Conservation (phyloP, 2,329 filamentous ascomycete species). For the Dactylellina cionopaga region DNA sequence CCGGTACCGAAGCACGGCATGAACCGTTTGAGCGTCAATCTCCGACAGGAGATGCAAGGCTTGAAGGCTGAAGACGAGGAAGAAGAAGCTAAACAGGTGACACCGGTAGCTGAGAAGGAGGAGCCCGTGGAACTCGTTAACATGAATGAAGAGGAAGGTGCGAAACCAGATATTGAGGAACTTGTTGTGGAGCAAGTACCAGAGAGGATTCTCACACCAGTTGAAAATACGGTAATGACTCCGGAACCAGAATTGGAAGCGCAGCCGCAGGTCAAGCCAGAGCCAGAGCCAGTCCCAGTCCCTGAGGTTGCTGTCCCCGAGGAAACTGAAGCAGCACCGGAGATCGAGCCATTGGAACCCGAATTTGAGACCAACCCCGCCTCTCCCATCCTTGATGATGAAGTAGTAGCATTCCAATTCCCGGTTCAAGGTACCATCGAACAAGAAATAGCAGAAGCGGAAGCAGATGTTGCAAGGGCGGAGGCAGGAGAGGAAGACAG, state of each 20-base stretch:
- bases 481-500: conserved; percentile 53
- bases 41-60: conserved; percentile 57
- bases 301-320: conserved; percentile 5
- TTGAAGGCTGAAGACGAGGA: conserved; percentile 55
- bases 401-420: conserved; percentile 36
- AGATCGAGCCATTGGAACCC: conserved; percentile 47
- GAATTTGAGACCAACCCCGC: conserved; percentile 56
- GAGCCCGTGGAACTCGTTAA: conserved; percentile 2
- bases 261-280: neutral
- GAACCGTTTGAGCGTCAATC: conserved; percentile 56
- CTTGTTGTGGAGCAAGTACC: neutral
- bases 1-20: conserved; percentile 57
- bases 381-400: conserved; percentile 53
- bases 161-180: neutral
- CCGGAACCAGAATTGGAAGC: conserved; percentile 23
- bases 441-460: conserved; percentile 54
- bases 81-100: conserved; percentile 34
- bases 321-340: conserved; percentile 14
- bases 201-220: conserved; percentile 26
- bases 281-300: conserved; percentile 9
- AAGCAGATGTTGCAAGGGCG: conserved; percentile 45
- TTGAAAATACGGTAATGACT: conserved; percentile 22
- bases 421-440: conserved; percentile 55
- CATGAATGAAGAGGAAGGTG: neutral
- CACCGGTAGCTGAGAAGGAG: conserved; percentile 40